A percentile compares a stretch with the other conserved stretches of the same genome.
These are phyloP conservation scores for Lumnitzera racemosa DNA, from an alignment of 345 rosid species.

Conservation along the genomic window DNA sequence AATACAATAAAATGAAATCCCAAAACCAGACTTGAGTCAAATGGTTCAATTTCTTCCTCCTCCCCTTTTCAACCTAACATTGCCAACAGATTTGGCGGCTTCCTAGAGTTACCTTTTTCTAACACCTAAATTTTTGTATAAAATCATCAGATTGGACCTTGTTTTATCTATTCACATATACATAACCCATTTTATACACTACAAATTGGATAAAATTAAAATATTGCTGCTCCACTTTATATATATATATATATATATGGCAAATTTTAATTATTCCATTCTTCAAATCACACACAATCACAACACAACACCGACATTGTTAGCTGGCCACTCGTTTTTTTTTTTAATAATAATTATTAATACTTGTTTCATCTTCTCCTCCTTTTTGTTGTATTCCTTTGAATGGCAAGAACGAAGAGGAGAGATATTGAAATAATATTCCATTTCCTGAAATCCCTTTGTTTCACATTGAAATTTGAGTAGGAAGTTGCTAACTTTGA, in stretches of 20 bases:
- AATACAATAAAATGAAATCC: not conserved
- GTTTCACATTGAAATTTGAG: conserved; percentile 16
- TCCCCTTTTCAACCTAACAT: no score
- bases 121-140: not conserved
- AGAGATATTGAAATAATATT: conserved; percentile 14
- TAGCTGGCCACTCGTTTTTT: conserved; percentile 65
- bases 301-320: conserved; percentile 28
- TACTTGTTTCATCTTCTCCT: not conserved
- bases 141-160: conserved; percentile 3
- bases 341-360: conserved; percentile 12
- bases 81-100: conserved; percentile 28
- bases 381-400: conserved; percentile 23
- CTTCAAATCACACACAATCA: not conserved
- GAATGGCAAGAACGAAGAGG: conserved; percentile 23
- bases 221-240: not conserved
- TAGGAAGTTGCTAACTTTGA: conserved; percentile 6
- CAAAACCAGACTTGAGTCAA: not conserved
- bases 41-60: conserved; percentile 3
- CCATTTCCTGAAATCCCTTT: conserved; percentile 1
- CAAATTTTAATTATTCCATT: no score
- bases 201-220: not conserved
- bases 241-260: conserved; percentile 4
- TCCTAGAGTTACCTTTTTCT: conserved; percentile 1
- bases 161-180: not conserved
- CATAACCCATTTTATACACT: not conserved